A percentile compares a stretch with the other conserved stretches of the same genome.
Evolutionary conservation across 2,329 filamentous ascomycete genomes (phyloP).

Genomic region (Zymoseptoria passerinii): DNA sequence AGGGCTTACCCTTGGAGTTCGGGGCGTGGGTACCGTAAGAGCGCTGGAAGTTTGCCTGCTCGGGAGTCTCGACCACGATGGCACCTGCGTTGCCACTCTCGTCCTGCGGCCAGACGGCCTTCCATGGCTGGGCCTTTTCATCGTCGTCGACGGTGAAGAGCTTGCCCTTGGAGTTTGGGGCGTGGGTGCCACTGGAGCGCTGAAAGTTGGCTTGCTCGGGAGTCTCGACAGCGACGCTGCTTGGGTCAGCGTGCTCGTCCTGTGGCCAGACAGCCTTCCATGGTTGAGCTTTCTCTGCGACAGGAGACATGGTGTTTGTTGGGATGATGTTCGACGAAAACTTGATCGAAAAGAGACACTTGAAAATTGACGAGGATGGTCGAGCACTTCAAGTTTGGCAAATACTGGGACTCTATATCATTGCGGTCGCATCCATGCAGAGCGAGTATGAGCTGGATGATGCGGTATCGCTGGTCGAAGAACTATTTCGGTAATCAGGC

Average conservation of each 20-base stretch:
- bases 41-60: constrained; percentile 3
- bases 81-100: neutral
- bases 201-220: constrained; percentile 3
- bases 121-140: constrained; percentile 5
- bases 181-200: constrained; percentile 5
- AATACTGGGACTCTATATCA: neutral
- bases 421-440: neutral
- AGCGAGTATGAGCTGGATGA: neutral
- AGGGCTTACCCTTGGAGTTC: constrained; percentile 6
- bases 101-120: constrained; percentile 2
- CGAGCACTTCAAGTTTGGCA: neutral
- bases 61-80: neutral
- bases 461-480: neutral
- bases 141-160: neutral
- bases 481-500: constrained; percentile 5
- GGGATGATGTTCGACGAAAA: neutral
- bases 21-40: constrained; percentile 6
- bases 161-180: constrained; percentile 6
- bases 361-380: neutral
- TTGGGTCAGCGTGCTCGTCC: neutral
- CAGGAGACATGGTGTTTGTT: neutral
- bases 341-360: neutral
- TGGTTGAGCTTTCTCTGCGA: constrained; percentile 2
- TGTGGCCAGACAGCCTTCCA: constrained; percentile 6
- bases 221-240: neutral